Evolutionary conservation across 345 rosid genomes (phyloP), one percentile per base, ranked within the genome.

Genomic region (Eutrema yunnanense): DNA sequence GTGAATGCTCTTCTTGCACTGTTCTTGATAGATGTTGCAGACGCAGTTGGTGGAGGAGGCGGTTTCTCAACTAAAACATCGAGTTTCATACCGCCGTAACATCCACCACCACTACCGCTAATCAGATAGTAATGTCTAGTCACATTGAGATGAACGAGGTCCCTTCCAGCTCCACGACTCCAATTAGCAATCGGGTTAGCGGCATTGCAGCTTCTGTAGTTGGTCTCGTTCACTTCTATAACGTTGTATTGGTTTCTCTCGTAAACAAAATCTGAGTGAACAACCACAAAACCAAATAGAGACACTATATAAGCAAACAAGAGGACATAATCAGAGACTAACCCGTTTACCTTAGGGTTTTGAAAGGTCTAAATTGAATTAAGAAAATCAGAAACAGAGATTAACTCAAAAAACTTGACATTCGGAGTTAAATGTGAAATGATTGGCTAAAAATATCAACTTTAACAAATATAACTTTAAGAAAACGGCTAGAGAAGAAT

Each of bases 141-240:
- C 51, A 68, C 92, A 11, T 95, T 95, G 65, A 95, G 86, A 5
- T 89, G 96, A 81, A 90, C 96, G 12, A 92, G 84, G 27, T 95
- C 99, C 62, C 99, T 85, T 71, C 99, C 98, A 3, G 94, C 88
- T 65, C 98, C 98, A 7, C 51, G 84, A 11, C 91, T 95, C 96
- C 94, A 95, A 56, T 90, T 92, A 50, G 83, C 84, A 26, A 88
- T 85, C 6, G 90, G 88, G 62, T 87, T 85, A 34, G 87, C 86
- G 0, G 92, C 32, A 41, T 82, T 92, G 86, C 99, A 95, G 1
- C 65, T 65, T 79, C 81, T 81, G 43, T 92, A 95, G 59, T 84
- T 82, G 0, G 97, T 90, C 69, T 87, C 70, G 85, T 95, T 95
- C 82, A 95, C 99, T 81, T 95, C 97, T 14, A 95, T 81, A 52